A percentile compares a stretch with the other conserved stretches of the same genome.
These are phyloP conservation scores for Apiotrichum mycotoxinovorans DNA, from an alignment of 1,284 basidiomycete genomes.

Conservation along the genomic window DNA sequence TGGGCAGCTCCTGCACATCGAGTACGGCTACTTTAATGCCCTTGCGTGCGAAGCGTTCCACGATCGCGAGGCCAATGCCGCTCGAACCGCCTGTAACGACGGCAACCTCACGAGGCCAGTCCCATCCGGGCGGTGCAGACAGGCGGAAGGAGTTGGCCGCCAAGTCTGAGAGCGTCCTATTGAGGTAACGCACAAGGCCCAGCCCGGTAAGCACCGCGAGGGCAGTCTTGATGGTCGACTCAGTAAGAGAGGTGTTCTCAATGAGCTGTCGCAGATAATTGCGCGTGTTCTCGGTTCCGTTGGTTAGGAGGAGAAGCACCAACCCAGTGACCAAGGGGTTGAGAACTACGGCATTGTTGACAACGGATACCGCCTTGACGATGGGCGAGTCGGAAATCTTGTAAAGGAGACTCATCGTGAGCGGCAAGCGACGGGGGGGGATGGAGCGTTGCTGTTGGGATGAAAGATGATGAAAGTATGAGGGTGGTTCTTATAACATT, in stretches of 20 bases:
- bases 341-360: not conserved
- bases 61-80: conserved; percentile 9
- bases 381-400: conserved; percentile 4
- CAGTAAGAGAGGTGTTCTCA: not conserved
- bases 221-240: not conserved
- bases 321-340: conserved; percentile 4
- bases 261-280: conserved; percentile 1
- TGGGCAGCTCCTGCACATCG: conserved; percentile 8
- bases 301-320: conserved; percentile 1
- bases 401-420: conserved; percentile 8
- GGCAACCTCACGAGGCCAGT: conserved; percentile 11
- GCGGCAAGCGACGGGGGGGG: not conserved
- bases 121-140: conserved; percentile 6
- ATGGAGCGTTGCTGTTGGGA: no score
- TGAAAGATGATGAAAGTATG: no score
- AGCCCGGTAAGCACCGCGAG: conserved; percentile 4
- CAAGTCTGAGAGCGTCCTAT: conserved; percentile 1
- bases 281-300: not conserved
- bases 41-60: conserved; percentile 3
- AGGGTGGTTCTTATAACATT: no score
- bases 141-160: conserved; percentile 8
- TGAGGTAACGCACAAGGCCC: conserved; percentile 3
- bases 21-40: conserved; percentile 12
- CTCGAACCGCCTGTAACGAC: conserved; percentile 11
- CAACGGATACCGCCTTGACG: not conserved